phyloP scores from a whole-genome alignment of 495 filamentous ascomycete genomes.

The Aspergillus heteromorphus region DNA sequence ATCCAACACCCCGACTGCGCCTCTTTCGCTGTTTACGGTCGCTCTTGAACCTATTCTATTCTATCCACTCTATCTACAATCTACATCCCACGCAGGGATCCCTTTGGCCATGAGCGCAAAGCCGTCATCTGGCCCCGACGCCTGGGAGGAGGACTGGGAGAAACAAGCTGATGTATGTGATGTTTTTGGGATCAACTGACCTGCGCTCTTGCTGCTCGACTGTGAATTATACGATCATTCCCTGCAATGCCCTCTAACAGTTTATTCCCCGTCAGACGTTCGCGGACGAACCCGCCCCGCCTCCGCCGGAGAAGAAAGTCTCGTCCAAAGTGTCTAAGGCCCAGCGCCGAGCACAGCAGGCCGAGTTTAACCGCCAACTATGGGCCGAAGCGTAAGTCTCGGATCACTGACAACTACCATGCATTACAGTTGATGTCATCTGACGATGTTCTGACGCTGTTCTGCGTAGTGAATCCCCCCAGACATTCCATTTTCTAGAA shows the following conservation, averaged over 20 bases:
- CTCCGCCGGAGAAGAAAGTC: constrained; percentile 38
- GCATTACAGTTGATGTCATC: not conserved
- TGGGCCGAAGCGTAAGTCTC: constrained; percentile 82
- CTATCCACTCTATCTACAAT: no score
- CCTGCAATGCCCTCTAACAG: constrained; percentile 10
- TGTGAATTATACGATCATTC: not conserved
- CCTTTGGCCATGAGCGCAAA: constrained; percentile 47
- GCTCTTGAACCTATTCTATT: not conserved
- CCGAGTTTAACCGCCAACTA: constrained; percentile 72
- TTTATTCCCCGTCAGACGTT: constrained; percentile 28
- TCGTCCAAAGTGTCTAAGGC: constrained; percentile 60
- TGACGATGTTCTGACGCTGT: not conserved
- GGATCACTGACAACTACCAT: not conserved
- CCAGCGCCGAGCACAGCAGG: constrained; percentile 74
- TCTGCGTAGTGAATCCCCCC: constrained; percentile 49
- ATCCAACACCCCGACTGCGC: not conserved
- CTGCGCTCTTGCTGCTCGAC: not conserved
- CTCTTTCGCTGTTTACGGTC: not conserved
- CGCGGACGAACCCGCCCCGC: constrained; percentile 29
- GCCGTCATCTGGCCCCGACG: constrained; percentile 53
- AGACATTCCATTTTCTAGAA: constrained; percentile 69
- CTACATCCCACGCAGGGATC: no score
- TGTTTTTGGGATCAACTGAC: not conserved
- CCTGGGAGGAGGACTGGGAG: constrained; percentile 93
- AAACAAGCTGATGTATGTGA: constrained; percentile 61